phyloP scores from a whole-genome alignment of 106 monocot genomes.

The Hemerocallis citrina region DNA sequence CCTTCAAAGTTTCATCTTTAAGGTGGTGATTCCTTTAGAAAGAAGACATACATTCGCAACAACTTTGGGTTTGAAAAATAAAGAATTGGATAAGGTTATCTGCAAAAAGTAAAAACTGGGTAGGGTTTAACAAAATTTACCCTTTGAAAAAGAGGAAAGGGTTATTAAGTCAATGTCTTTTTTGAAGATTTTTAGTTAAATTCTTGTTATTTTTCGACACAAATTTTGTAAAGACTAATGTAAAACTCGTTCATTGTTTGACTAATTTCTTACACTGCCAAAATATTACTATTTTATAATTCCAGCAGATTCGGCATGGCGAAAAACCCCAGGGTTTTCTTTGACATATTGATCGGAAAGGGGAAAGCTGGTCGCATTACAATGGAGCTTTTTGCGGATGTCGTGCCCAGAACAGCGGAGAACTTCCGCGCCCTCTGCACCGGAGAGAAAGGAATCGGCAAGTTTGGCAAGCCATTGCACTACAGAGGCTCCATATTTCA shows the following conservation, averaged over 20 bases:
- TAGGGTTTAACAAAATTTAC: no score
- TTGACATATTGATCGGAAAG: constrained; percentile 72
- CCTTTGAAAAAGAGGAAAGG: no score
- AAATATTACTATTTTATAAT: background rate
- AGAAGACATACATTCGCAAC: background rate
- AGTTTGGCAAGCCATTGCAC: constrained; percentile 55
- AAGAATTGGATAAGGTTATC: no score
- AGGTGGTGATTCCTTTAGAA: background rate
- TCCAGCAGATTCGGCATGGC: constrained; percentile 19
- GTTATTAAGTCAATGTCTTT: background rate
- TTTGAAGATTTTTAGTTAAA: background rate
- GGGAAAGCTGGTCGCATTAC: constrained; percentile 55
- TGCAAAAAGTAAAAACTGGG: background rate
- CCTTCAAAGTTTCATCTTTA: background rate
- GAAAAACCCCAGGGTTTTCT: constrained; percentile 87
- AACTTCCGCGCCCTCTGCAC: constrained; percentile 89
- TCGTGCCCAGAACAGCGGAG: constrained; percentile 75
- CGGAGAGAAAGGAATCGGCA: constrained; percentile 75
- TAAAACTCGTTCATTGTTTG: background rate
- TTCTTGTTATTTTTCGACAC: background rate
- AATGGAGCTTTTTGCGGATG: constrained; percentile 71
- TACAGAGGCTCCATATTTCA: constrained; percentile 78
- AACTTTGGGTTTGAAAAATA: no score
- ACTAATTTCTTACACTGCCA: background rate
- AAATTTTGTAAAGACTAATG: background rate